Conservation (phyloP, 1,284 basidiomycete species). For the Earliella scabrosa region DNA sequence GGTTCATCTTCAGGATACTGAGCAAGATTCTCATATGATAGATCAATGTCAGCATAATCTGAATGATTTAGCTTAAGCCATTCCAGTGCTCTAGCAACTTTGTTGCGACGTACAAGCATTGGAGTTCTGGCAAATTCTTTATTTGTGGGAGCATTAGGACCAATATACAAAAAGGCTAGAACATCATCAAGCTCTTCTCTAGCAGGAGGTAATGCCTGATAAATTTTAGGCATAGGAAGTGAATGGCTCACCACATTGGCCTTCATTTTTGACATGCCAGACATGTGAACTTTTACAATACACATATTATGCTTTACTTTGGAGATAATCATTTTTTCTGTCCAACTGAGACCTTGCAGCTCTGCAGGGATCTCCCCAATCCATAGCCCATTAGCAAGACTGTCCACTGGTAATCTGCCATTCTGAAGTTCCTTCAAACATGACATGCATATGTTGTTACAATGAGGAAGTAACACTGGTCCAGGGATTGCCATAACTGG, state of each 20-base stretch:
- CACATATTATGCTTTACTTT: slow-evolving; percentile 35
- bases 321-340: too few species aligned
- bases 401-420: slow-evolving; percentile 29
- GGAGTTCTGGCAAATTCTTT: slow-evolving; percentile 40
- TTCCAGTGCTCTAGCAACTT: slow-evolving; percentile 21
- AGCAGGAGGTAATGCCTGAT: too few species aligned
- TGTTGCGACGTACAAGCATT: slow-evolving; percentile 35
- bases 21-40: too few species aligned
- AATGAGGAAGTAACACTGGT: neutral
- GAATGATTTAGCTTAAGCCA: slow-evolving; percentile 33
- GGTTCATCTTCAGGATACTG: too few species aligned
- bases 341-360: slow-evolving; percentile 30
- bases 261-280: slow-evolving; percentile 39
- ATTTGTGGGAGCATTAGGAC: slow-evolving; percentile 34
- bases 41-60: too few species aligned
- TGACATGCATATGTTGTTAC: neutral
- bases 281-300: slow-evolving; percentile 31
- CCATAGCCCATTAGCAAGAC: slow-evolving; percentile 44
- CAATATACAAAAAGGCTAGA: slow-evolving; percentile 34
- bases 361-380: slow-evolving; percentile 39
- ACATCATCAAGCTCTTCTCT: too few species aligned
- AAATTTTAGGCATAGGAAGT: too few species aligned
- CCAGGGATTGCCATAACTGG: too few species aligned
- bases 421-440: slow-evolving; percentile 5
- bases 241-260: slow-evolving; percentile 43